Evolutionary conservation across 768 basidiomycete genomes (phyloP).

Genomic region (Trametes cingulata): DNA sequence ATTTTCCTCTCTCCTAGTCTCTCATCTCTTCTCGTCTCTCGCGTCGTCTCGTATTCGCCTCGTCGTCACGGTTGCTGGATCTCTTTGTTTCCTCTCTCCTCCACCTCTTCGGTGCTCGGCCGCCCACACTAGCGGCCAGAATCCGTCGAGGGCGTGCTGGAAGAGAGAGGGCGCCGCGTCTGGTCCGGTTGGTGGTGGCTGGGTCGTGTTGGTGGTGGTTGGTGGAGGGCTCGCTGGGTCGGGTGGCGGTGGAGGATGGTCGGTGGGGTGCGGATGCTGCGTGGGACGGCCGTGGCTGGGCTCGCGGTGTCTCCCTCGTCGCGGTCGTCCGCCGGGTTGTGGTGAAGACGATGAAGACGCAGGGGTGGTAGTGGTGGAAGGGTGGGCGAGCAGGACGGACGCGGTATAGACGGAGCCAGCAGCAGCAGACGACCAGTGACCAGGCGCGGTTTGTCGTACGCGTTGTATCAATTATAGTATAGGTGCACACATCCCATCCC

Average conservation of each 20-base stretch:
- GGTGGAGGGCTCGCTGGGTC: not conserved
- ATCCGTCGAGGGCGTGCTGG: conserved; percentile 56
- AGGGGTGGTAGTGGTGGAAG: not conserved
- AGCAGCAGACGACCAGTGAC: not conserved
- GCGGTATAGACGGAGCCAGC: conserved; percentile 11
- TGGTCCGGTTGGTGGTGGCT: conserved; percentile 26
- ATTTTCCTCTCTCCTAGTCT: conserved; percentile 4
- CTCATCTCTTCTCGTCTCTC: conserved; percentile 21
- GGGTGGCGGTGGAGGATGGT: not conserved
- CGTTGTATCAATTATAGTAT: conserved; percentile 18
- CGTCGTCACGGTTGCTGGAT: conserved; percentile 18
- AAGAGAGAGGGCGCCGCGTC: conserved; percentile 73
- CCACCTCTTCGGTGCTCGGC: conserved; percentile 49
- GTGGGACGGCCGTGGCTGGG: not conserved
- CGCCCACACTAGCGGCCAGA: conserved; percentile 24
- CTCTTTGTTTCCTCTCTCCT: conserved; percentile 68
- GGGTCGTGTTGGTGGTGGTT: conserved; percentile 5
- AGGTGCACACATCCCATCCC: conserved; percentile 7
- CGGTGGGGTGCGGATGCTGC: not conserved
- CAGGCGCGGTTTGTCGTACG: conserved; percentile 19
- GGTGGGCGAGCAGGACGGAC: conserved; percentile 2
- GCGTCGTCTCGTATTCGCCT: conserved; percentile 15
- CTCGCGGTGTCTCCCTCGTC: not conserved
- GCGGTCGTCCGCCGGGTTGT: not conserved
- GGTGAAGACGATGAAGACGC: too few relatives aligned